Conservation (phyloP, 2,329 filamentous ascomycete genomes). For the Ambrosiella cleistominuta region DNA sequence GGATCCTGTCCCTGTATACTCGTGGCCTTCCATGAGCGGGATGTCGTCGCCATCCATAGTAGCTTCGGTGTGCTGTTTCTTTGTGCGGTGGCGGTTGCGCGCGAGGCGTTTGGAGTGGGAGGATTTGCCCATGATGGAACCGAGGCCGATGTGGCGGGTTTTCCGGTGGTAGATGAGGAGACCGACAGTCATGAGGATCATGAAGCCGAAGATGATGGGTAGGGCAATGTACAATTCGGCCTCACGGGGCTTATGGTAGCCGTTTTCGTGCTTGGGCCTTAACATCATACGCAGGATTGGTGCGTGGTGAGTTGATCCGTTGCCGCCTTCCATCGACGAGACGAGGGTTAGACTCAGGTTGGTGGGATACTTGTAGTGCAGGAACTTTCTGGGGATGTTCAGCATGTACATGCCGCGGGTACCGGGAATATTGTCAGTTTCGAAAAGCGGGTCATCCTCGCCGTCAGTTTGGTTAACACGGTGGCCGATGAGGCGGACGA, state of each 20-base stretch:
- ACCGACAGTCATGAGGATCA: constrained; percentile 33
- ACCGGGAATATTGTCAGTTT: constrained; percentile 21
- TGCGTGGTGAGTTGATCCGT: constrained; percentile 2
- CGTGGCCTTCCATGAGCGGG: constrained; percentile 20
- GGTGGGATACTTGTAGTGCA: constrained; percentile 22
- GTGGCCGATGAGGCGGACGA: constrained; percentile 17
- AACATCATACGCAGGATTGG: constrained; percentile 20
- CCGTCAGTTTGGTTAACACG: constrained; percentile 27
- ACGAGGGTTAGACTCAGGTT: constrained; percentile 33
- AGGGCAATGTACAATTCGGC: constrained; percentile 34
- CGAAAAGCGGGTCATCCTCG: constrained; percentile 22
- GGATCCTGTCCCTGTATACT: not conserved
- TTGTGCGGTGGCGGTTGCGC: not conserved
- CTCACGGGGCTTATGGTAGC: constrained; percentile 20
- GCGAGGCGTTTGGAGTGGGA: constrained; percentile 19
- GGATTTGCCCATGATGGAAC: constrained; percentile 30
- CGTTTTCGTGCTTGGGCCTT: constrained; percentile 18
- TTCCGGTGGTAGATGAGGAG: constrained; percentile 38
- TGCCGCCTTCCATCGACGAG: constrained; percentile 20
- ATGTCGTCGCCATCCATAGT: constrained; percentile 4
- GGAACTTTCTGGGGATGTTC: constrained; percentile 22
- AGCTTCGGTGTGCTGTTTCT: not conserved
- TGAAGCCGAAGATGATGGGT: constrained; percentile 30
- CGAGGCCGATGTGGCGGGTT: constrained; percentile 31
- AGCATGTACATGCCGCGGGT: constrained; percentile 32